phyloP scores from a whole-genome alignment of 2,329 filamentous ascomycete species.

The Penicillium sumatraense region DNA sequence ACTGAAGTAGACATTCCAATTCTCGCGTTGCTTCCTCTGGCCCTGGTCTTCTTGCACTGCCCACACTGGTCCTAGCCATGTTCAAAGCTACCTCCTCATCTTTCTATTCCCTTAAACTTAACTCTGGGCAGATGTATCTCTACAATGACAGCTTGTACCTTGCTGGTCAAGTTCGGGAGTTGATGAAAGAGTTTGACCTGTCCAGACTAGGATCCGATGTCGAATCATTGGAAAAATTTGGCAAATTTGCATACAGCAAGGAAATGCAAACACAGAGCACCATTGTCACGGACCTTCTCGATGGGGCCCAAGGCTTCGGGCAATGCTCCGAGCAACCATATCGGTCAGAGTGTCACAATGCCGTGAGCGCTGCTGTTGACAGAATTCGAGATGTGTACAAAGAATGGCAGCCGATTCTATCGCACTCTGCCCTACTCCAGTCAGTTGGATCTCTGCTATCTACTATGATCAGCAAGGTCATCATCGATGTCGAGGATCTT shows the following conservation, averaged over 20 bases:
- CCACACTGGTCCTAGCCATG: conserved; percentile 54
- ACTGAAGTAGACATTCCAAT: conserved; percentile 34
- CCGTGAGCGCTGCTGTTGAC: conserved; percentile 62
- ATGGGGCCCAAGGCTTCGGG: conserved; percentile 65
- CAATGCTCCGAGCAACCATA: conserved; percentile 64
- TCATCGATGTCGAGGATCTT: conserved; percentile 66
- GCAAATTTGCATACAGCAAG: conserved; percentile 63
- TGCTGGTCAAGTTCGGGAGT: conserved; percentile 56
- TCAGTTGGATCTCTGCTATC: conserved; percentile 63
- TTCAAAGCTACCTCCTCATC: conserved; percentile 54
- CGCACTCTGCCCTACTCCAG: conserved; percentile 64
- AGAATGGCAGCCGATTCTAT: conserved; percentile 63
- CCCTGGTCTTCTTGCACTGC: conserved; percentile 49
- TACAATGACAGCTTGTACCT: conserved; percentile 68
- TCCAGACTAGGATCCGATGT: conserved; percentile 59
- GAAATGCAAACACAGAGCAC: conserved; percentile 70
- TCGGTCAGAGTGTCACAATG: conserved; percentile 63
- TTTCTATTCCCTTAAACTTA: conserved; percentile 49
- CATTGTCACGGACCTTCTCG: conserved; percentile 65
- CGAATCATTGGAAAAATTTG: conserved; percentile 61
- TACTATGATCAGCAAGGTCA: conserved; percentile 62
- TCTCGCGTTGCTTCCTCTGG: conserved; percentile 47
- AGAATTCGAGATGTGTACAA: conserved; percentile 60
- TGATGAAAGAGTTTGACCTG: conserved; percentile 53
- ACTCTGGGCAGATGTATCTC: conserved; percentile 64